Evolutionary conservation across 2,329 filamentous ascomycete species (phyloP).

Genomic region (Colletotrichum sp.): DNA sequence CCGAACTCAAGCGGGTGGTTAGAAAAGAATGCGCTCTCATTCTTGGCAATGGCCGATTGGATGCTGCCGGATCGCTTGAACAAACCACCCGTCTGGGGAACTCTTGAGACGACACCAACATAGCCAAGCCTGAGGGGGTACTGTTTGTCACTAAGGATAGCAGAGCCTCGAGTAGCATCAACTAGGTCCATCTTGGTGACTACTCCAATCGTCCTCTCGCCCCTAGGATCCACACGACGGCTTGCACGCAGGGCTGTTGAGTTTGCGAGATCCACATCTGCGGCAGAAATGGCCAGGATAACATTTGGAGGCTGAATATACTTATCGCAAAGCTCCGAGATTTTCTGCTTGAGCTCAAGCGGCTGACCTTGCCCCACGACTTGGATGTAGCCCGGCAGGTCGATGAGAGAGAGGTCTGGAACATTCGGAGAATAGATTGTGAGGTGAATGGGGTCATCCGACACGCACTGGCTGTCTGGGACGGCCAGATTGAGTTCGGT

Average conservation of each 20-base stretch:
- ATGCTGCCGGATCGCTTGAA: conserved; percentile 87
- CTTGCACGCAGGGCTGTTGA: conserved; percentile 91
- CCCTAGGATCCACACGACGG: conserved; percentile 88
- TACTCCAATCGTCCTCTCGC: conserved; percentile 97
- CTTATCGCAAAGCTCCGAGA: conserved; percentile 94
- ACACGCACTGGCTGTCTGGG: conserved; percentile 88
- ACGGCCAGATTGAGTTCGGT: conserved; percentile 96
- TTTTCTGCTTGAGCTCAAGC: conserved; percentile 90
- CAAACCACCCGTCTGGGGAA: conserved; percentile 72
- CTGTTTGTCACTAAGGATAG: conserved; percentile 85
- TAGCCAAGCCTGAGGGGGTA: conserved; percentile 96
- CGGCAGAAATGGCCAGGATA: conserved; percentile 95
- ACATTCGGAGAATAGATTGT: conserved; percentile 96
- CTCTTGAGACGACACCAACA: conserved; percentile 89
- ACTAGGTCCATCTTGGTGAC: conserved; percentile 99
- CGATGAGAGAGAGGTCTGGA: conserved; percentile 93
- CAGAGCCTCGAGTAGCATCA: conserved; percentile 77
- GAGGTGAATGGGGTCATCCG: conserved; percentile 94
- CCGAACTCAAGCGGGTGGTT: conserved; percentile 84
- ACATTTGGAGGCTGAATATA: conserved; percentile 97
- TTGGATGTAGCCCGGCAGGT: conserved; percentile 96
- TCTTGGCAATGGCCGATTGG: conserved; percentile 79
- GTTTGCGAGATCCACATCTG: conserved; percentile 96
- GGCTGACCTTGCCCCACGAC: conserved; percentile 92
- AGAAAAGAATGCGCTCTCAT: conserved; percentile 87